These are phyloP conservation scores for Durusdinium trenchii DNA, from an alignment of 73 alveolate species.

Conservation along the genomic window DNA sequence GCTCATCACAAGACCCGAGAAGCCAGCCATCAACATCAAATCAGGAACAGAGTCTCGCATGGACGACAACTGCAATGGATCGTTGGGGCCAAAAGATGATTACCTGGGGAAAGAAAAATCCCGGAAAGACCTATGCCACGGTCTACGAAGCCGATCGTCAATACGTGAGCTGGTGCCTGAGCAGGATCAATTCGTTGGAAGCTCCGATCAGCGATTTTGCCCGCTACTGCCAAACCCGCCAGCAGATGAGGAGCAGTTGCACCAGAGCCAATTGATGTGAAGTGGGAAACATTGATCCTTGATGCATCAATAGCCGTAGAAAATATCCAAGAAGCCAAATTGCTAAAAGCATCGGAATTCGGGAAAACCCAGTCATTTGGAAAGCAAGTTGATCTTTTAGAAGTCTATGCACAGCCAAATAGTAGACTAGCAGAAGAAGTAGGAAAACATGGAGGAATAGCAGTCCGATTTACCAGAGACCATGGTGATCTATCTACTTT, in stretches of 20 bases:
- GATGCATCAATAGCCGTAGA: too few species aligned
- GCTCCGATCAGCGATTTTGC: neutral
- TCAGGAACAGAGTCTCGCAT: neutral
- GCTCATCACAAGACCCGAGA: neutral
- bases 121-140: neutral
- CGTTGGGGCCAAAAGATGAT: neutral
- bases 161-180: neutral
- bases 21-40: neutral
- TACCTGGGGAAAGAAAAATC: neutral
- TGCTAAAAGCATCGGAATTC: neutral
- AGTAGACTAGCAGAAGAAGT: neutral
- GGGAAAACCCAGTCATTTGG: neutral
- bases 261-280: neutral
- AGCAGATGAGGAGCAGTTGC: neutral
- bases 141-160: neutral
- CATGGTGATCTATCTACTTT: neutral
- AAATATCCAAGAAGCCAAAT: neutral
- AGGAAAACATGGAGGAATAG: neutral
- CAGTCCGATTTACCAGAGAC: neutral
- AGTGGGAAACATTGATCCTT: neutral
- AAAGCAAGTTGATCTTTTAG: neutral
- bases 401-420: neutral
- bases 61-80: neutral
- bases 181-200: neutral
- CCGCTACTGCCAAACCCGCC: neutral